Percentiles rank a stretch among this genome's conserved stretches.
Evolutionary conservation across 306 rosid genomes (phyloP).

Genomic region (Alnus rubra): DNA sequence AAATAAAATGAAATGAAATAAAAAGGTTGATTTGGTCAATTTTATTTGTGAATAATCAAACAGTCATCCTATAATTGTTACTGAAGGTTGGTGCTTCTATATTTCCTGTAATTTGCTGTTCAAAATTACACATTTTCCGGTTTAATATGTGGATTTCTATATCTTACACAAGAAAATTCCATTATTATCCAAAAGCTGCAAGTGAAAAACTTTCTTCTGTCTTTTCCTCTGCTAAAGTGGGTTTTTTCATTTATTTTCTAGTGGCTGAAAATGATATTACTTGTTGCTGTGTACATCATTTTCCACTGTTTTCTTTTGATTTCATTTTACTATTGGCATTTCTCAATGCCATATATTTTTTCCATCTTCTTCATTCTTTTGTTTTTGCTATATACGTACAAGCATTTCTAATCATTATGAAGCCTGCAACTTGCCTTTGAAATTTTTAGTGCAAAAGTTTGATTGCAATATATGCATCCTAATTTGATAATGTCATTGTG

Average conservation of each 20-base stretch:
- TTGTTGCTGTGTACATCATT: background rate
- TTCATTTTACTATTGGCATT: background rate
- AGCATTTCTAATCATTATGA: background rate
- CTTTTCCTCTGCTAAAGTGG: background rate
- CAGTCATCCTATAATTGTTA: too few relatives aligned
- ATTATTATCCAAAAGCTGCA: too few relatives aligned
- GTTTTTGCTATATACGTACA: too few relatives aligned
- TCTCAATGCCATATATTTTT: background rate
- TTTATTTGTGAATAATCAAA: too few relatives aligned
- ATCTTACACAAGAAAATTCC: too few relatives aligned
- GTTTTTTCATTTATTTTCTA: background rate
- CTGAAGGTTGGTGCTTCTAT: too few relatives aligned
- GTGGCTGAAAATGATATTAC: background rate
- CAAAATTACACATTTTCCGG: too few relatives aligned
- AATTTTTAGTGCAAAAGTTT: background rate
- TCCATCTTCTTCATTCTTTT: background rate
- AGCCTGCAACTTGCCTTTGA: background rate
- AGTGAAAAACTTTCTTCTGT: background rate
- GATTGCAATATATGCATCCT: conserved; percentile 17
- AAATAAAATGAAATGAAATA: too few relatives aligned
- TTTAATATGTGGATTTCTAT: too few relatives aligned
- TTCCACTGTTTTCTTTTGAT: background rate
- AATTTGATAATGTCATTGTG: conserved; percentile 35
- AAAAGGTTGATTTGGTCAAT: too few relatives aligned
- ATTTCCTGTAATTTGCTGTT: too few relatives aligned